These are phyloP conservation scores for Penicillium sp. DNA, from an alignment of 2,329 filamentous ascomycete genomes.

Conservation along the genomic window DNA sequence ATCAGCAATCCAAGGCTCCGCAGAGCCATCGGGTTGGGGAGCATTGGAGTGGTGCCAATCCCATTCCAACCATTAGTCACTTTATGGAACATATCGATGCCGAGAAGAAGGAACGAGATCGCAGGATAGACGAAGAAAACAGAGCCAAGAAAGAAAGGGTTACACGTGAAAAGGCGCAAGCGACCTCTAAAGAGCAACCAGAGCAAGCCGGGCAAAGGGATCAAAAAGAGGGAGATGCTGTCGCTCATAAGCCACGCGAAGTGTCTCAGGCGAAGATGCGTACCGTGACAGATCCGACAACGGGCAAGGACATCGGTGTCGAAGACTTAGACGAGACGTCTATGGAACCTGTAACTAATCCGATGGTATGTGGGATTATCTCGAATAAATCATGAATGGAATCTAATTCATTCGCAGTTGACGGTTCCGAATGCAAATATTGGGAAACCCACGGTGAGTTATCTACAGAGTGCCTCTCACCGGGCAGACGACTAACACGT, in stretches of 20 bases:
- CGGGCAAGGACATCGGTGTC: conserved; percentile 80
- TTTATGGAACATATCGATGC: conserved; percentile 76
- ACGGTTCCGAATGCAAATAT: conserved; percentile 89
- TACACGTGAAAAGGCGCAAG: conserved; percentile 25
- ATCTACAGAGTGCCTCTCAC: not conserved
- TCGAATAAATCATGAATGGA: not conserved
- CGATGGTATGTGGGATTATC: conserved; percentile 51
- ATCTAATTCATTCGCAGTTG: conserved; percentile 48
- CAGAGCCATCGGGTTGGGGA: conserved; percentile 52
- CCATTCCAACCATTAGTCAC: conserved; percentile 81
- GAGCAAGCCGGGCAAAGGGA: conserved; percentile 43
- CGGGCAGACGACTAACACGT: not conserved
- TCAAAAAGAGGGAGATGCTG: conserved; percentile 44
- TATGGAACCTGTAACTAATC: conserved; percentile 68
- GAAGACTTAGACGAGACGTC: conserved; percentile 73
- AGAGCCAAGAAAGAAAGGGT: conserved; percentile 29
- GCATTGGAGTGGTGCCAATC: conserved; percentile 79
- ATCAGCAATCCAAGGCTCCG: conserved; percentile 11
- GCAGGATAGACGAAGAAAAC: conserved; percentile 61
- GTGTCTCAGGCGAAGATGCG: conserved; percentile 49
- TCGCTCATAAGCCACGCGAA: conserved; percentile 49
- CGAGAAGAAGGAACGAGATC: conserved; percentile 74
- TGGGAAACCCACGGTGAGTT: conserved; percentile 62
- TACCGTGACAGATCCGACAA: conserved; percentile 80
- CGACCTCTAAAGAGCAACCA: not conserved